Conservation (phyloP, 257 asterid species). For the Handroanthus guayacan region DNA sequence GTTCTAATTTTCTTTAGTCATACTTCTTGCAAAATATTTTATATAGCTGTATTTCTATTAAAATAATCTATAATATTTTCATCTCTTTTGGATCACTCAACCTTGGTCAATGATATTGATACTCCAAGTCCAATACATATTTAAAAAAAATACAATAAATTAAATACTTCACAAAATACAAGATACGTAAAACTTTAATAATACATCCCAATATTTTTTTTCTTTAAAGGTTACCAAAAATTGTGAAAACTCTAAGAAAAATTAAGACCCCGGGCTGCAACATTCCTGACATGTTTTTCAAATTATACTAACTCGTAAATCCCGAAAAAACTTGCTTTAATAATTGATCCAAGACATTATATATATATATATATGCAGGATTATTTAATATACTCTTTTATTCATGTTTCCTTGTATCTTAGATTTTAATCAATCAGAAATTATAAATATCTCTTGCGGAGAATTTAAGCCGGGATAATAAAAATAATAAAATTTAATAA, state of each 20-base stretch:
- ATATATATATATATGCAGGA: background rate
- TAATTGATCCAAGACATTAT: constrained; percentile 24
- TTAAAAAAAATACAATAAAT: too few species aligned
- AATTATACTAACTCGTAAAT: constrained; percentile 26
- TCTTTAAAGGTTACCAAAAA: background rate
- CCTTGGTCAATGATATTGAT: too few species aligned
- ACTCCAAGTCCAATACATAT: too few species aligned
- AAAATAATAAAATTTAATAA: background rate
- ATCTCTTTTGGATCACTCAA: too few species aligned
- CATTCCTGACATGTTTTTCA: constrained; percentile 18
- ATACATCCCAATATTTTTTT: too few species aligned
- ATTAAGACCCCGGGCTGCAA: background rate
- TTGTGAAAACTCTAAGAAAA: background rate
- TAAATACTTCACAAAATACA: too few species aligned
- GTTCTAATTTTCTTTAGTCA: too few species aligned
- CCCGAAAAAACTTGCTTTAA: constrained; percentile 34
- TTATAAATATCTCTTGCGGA: background rate
- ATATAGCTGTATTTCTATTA: too few species aligned
- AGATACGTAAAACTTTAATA: too few species aligned
- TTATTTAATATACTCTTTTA: background rate
- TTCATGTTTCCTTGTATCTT: background rate
- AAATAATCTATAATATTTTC: too few species aligned
- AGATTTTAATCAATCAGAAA: constrained; percentile 10
- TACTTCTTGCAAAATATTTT: too few species aligned
- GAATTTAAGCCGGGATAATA: constrained; percentile 11